Conservation (phyloP, 768 basidiomycete genomes). For the Scleroderma citrinum region DNA sequence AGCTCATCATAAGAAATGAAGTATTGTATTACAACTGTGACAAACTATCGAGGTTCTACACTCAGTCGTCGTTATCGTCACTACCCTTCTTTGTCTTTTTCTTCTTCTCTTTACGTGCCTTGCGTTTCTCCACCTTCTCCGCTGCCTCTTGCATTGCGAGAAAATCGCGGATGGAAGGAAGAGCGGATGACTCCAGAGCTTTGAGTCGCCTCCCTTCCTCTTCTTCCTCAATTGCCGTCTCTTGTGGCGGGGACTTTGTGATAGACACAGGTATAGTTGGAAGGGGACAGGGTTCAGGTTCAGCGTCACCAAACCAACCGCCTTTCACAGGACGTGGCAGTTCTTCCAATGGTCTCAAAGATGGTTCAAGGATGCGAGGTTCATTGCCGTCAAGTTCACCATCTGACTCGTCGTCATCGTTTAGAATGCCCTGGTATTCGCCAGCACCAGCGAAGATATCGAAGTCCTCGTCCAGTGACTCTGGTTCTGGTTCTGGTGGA, state of each 20-base stretch:
- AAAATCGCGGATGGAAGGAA: slow-evolving; percentile 81
- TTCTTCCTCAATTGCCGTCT: slow-evolving; percentile 21
- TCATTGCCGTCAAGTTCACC: slow-evolving; percentile 21
- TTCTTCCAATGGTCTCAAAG: background rate
- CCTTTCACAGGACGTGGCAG: slow-evolving; percentile 5
- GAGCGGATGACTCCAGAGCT: slow-evolving; percentile 71
- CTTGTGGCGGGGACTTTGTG: slow-evolving; percentile 10
- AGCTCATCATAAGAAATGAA: slow-evolving; percentile 3
- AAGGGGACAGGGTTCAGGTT: slow-evolving; percentile 18
- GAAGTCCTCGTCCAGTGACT: slow-evolving; percentile 49
- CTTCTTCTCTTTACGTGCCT: slow-evolving; percentile 72
- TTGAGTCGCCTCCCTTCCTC: slow-evolving; percentile 51
- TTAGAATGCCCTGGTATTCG: slow-evolving; percentile 70
- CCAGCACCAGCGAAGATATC: slow-evolving; percentile 87
- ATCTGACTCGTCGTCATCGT: slow-evolving; percentile 51
- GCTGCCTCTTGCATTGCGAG: slow-evolving; percentile 71
- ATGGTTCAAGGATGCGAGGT: slow-evolving; percentile 5
- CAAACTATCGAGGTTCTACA: too few relatives aligned
- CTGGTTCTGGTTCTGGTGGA: slow-evolving; percentile 13
- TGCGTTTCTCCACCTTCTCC: slow-evolving; percentile 59
- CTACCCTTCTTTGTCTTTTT: slow-evolving; percentile 34
- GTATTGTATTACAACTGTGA: slow-evolving; percentile 1
- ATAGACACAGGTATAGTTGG: slow-evolving; percentile 3
- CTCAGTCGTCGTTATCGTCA: slow-evolving; percentile 28
- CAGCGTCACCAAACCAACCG: slow-evolving; percentile 45